These are phyloP conservation scores for Didymella sp. DNA, from an alignment of 2,329 filamentous ascomycete genomes.

Conservation along the genomic window DNA sequence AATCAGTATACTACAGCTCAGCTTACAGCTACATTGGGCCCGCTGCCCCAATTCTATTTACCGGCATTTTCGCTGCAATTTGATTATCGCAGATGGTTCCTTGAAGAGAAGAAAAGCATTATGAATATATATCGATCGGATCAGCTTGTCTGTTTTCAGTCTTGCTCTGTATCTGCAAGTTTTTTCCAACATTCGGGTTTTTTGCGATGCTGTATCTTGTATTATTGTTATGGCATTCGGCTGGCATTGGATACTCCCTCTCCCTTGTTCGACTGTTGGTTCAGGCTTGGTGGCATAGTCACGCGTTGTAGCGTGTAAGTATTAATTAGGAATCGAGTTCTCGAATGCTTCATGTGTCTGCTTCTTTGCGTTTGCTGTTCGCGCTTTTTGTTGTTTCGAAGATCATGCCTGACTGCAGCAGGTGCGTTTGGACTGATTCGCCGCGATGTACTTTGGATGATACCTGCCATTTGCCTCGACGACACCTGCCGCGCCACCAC, in stretches of 20 bases:
- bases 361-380: background rate
- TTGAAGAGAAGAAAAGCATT: conserved; percentile 11
- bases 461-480: too few relatives aligned
- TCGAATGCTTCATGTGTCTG: background rate
- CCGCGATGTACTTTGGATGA: too few relatives aligned
- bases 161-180: background rate
- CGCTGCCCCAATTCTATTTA: conserved; percentile 11
- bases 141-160: background rate
- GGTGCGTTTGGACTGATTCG: too few relatives aligned
- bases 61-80: conserved; percentile 6
- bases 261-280: background rate
- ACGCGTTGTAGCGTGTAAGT: conserved; percentile 1
- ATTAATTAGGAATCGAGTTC: background rate
- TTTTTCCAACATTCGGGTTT: background rate
- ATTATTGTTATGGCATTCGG: conserved; percentile 10
- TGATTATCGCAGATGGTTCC: background rate
- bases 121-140: conserved; percentile 10
- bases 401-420: background rate
- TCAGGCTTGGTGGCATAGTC: background rate
- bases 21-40: conserved; percentile 14
- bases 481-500: background rate
- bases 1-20: conserved; percentile 32
- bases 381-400: background rate
- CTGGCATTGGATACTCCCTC: conserved; percentile 6
- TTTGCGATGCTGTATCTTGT: background rate